Evolutionary conservation across 129 eudicot genomes (phyloP), one percentile per base, ranked within the genome.

Genomic region (Flaveria brownii): DNA sequence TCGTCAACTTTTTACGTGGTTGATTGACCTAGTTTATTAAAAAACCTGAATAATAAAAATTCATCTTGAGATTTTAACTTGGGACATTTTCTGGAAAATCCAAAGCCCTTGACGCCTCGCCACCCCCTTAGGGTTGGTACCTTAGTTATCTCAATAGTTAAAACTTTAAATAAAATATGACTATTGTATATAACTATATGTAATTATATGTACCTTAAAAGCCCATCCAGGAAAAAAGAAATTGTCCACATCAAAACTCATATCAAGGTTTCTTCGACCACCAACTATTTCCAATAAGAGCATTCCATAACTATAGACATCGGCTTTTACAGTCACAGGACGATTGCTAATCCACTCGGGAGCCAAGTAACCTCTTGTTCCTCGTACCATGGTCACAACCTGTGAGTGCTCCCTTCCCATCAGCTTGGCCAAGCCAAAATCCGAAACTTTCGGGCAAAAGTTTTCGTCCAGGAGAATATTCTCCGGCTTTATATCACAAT

Each of bases 151-250:
- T 4, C 4, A 6, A 33, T 33, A 33, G 6, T 33, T 33, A 33
- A 33, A 33, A 33, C 39, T 33, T 33, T 33, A 33, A 43, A 49
- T 2, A 1, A 25, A 9, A 18, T 13, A 16, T 26, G 16, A 18
- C 0, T 63, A 30, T 63, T 39, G 55, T 41, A 3, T 14, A 36
- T 9, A 43, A 2, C 13, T 43, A 43, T 43, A 9, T 7, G 10
- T 43, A n/a, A 3, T 17, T 55, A 2, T 22, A 55, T 9, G 15
- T 83, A 90, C 98, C 98, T 94, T 91, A 81, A 83, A 94, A 26
- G 99, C 99, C 99, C 99, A 91, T 33, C 99, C 99, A 3, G 99
- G 99, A 70, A 75, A 94, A 46, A 94, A 94, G 88, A 94, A 94
- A 28, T 87, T 86, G 46, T 89, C 87, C 3, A 89, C 94, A 71